Percentiles rank a stretch among this genome's conserved stretches.
Conservation (phyloP, 345 rosid genomes). For the Heritiera fomes region DNA sequence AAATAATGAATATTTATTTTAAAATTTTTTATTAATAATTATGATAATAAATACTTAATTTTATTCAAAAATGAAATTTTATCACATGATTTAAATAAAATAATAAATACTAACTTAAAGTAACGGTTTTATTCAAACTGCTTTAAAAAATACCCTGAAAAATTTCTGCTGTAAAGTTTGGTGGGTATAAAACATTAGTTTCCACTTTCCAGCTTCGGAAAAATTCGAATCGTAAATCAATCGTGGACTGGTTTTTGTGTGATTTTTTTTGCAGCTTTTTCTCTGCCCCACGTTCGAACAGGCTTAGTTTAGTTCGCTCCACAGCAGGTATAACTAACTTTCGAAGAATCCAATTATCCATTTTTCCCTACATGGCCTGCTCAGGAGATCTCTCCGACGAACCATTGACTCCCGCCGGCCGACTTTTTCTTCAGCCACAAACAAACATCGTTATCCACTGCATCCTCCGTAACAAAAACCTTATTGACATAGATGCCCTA, state of each 20-base stretch:
- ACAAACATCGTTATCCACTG: constrained; percentile 51
- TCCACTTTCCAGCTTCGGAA: too few relatives aligned
- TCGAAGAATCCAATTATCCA: too few relatives aligned
- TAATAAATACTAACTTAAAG: too few relatives aligned
- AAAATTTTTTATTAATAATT: too few relatives aligned
- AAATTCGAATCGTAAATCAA: not conserved
- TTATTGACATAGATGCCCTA: constrained; percentile 27
- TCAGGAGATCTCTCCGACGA: constrained; percentile 27
- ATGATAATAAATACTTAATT: too few relatives aligned
- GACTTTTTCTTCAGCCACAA: constrained; percentile 51
- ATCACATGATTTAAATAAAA: too few relatives aligned
- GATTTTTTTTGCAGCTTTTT: not conserved
- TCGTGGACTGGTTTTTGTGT: not conserved
- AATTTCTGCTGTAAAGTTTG: not conserved
- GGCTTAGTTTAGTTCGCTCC: not conserved
- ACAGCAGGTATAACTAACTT: not conserved
- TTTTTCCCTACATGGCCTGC: constrained; percentile 15
- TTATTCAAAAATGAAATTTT: too few relatives aligned
- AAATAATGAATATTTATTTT: too few relatives aligned
- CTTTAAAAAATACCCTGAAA: too few relatives aligned
- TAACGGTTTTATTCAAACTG: too few relatives aligned
- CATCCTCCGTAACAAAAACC: constrained; percentile 35
- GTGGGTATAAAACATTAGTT: not conserved
- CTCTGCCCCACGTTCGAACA: not conserved
- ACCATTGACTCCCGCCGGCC: constrained; percentile 55